These are phyloP conservation scores for Trypanosoma congolense DNA, from an alignment of 208 protist genomes.

Conservation along the genomic window DNA sequence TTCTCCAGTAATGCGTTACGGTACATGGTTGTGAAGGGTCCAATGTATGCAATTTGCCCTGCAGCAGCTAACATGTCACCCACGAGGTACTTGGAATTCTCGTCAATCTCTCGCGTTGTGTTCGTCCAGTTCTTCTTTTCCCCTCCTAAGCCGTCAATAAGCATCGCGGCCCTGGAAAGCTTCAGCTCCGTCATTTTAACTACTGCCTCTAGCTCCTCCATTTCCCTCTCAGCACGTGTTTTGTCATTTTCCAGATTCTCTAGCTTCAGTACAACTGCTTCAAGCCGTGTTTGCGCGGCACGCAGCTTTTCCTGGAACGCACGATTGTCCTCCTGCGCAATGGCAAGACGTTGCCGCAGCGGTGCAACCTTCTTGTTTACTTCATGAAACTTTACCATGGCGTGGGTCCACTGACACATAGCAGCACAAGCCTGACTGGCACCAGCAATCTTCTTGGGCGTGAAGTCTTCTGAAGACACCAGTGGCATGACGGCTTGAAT, in stretches of 20 bases:
- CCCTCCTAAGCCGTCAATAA: slow-evolving; percentile 95
- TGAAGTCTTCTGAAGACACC: slow-evolving; percentile 94
- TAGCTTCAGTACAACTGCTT: slow-evolving; percentile 91
- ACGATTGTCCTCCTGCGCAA: slow-evolving; percentile 92
- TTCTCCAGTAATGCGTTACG: slow-evolving; percentile 73
- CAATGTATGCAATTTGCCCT: slow-evolving; percentile 94
- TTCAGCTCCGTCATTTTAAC: slow-evolving; percentile 94
- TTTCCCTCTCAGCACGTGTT: slow-evolving; percentile 87
- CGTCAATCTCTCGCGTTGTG: slow-evolving; percentile 87
- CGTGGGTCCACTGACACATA: slow-evolving; percentile 97
- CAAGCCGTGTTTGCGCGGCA: slow-evolving; percentile 84
- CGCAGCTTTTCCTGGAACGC: slow-evolving; percentile 88
- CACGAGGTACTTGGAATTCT: slow-evolving; percentile 83
- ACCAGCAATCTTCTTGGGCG: slow-evolving; percentile 91
- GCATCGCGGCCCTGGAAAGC: slow-evolving; percentile 92
- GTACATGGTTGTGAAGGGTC: slow-evolving; percentile 94
- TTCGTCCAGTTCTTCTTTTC: slow-evolving; percentile 94
- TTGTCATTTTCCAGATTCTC: slow-evolving; percentile 91
- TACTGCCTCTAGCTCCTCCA: slow-evolving; percentile 90
- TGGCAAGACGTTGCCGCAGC: slow-evolving; percentile 82
- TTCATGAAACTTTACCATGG: slow-evolving; percentile 97
- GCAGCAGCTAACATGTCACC: slow-evolving; percentile 96
- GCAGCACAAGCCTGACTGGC: slow-evolving; percentile 96
- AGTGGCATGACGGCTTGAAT: slow-evolving; percentile 92
- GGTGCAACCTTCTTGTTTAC: slow-evolving; percentile 94